These are phyloP conservation scores for Kuraishia capsulata DNA, from an alignment of 805 yeast genomes.

Conservation along the genomic window DNA sequence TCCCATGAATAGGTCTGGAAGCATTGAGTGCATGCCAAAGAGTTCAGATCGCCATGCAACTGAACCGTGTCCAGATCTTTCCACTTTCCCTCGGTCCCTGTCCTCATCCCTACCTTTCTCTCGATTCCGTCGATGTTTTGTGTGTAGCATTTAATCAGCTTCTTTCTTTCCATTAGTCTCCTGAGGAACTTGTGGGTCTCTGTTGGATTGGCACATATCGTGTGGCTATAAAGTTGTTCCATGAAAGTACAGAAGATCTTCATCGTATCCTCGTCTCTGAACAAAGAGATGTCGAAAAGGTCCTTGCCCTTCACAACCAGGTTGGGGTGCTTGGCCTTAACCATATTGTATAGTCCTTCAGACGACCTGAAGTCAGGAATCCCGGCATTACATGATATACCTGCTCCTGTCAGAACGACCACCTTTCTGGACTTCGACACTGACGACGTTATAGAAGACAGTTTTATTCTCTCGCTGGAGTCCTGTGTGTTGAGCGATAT, in stretches of 20 bases:
- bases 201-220: slow-evolving; percentile 67
- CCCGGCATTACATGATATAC: slow-evolving; percentile 94
- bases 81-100: slow-evolving; percentile 60
- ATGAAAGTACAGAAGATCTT: slow-evolving; percentile 81
- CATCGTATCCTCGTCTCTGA: slow-evolving; percentile 57
- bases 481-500: slow-evolving; percentile 9
- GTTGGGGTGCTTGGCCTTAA: slow-evolving; percentile 52
- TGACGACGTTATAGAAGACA: slow-evolving; percentile 26
- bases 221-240: slow-evolving; percentile 64
- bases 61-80: slow-evolving; percentile 71
- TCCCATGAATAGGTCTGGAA: slow-evolving; percentile 53
- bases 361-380: slow-evolving; percentile 90
- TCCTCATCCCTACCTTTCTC: slow-evolving; percentile 47
- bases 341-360: slow-evolving; percentile 73
- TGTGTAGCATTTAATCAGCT: slow-evolving; percentile 79
- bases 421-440: slow-evolving; percentile 42
- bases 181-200: slow-evolving; percentile 72
- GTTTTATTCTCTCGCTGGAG: slow-evolving; percentile 6
- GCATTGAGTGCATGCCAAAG: slow-evolving; percentile 71
- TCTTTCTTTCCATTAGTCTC: slow-evolving; percentile 48
- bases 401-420: slow-evolving; percentile 88
- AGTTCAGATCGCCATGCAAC: slow-evolving; percentile 81
- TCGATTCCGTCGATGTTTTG: slow-evolving; percentile 94
- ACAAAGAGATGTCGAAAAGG: slow-evolving; percentile 78
- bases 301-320: slow-evolving; percentile 75